These are phyloP conservation scores for Mortierella sp. DNA, from an alignment of 371 early-diverging fungal species.

Conservation along the genomic window DNA sequence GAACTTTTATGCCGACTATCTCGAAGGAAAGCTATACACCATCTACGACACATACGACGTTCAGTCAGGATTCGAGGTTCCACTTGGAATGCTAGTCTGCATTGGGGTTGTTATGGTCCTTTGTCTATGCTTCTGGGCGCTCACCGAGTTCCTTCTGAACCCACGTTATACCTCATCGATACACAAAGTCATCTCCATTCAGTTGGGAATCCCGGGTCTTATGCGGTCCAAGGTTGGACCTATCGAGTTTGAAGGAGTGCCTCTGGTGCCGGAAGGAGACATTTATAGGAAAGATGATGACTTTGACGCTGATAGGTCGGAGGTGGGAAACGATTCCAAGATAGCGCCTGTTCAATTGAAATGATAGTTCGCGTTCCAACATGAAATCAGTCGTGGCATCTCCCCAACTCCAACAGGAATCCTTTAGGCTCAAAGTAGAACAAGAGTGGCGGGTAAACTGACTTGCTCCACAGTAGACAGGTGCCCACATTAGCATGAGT, in stretches of 20 bases:
- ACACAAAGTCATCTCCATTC: conserved; percentile 5
- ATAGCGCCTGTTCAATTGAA: too few species aligned
- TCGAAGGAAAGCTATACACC: background rate
- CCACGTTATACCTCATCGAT: conserved; percentile 8
- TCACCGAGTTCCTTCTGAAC: conserved; percentile 5
- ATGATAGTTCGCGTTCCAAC: too few species aligned
- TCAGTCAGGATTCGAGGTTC: conserved; percentile 8
- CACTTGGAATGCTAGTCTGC: background rate
- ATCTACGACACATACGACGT: conserved; percentile 4
- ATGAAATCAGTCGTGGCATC: too few species aligned
- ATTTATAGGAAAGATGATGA: too few species aligned
- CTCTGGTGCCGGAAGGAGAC: too few species aligned
- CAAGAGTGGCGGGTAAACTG: too few species aligned
- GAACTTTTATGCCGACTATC: conserved; percentile 15
- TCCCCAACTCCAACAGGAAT: too few species aligned
- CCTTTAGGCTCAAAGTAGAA: too few species aligned
- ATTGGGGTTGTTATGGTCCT: background rate
- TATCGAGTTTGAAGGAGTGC: background rate
- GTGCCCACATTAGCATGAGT: too few species aligned
- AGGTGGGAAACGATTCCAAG: too few species aligned
- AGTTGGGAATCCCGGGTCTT: conserved; percentile 3
- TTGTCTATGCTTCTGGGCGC: conserved; percentile 1
- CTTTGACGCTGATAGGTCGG: too few species aligned
- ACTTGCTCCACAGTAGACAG: too few species aligned
- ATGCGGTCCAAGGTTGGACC: conserved; percentile 8